These are phyloP conservation scores for Globisporangium middletonii DNA, from an alignment of 352 stramenopile genomes.

Conservation along the genomic window DNA sequence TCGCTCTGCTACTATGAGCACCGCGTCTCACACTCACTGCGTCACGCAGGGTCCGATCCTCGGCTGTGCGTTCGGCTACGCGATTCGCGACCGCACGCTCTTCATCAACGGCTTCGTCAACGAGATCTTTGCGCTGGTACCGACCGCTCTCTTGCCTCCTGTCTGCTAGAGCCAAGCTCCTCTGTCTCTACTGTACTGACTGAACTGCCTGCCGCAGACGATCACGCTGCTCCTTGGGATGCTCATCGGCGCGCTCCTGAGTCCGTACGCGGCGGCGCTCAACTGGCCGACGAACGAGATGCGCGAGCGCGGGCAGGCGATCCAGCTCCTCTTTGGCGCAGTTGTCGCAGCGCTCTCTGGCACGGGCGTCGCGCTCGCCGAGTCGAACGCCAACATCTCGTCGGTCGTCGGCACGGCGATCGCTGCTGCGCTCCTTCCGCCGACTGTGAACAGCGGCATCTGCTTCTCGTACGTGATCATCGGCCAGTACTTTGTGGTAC, in stretches of 20 bases:
- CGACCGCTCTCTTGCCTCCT: not conserved
- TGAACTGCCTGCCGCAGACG: constrained; percentile 20
- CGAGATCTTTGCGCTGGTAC: constrained; percentile 71
- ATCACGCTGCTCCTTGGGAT: constrained; percentile 77
- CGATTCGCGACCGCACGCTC: constrained; percentile 68
- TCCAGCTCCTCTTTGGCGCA: constrained; percentile 76
- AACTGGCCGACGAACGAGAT: constrained; percentile 85
- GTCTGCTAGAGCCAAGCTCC: not conserved
- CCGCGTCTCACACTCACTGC: not conserved
- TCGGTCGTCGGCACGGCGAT: constrained; percentile 89
- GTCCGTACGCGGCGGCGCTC: constrained; percentile 65
- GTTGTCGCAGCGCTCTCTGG: constrained; percentile 74
- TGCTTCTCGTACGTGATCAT: constrained; percentile 86
- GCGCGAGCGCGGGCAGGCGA: constrained; percentile 66
- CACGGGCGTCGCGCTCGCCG: constrained; percentile 67
- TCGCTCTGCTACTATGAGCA: not conserved
- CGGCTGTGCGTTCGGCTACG: constrained; percentile 77
- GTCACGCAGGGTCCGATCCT: constrained; percentile 61
- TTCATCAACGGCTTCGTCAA: constrained; percentile 84
- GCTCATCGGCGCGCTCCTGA: constrained; percentile 74
- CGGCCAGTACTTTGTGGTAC: constrained; percentile 78
- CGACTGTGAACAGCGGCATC: constrained; percentile 84
- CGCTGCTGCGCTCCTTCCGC: constrained; percentile 69
- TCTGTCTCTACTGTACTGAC: not conserved
- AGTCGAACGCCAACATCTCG: constrained; percentile 86